These are phyloP conservation scores for Pseudevernia furfuracea DNA, from an alignment of 495 filamentous ascomycete species.

Conservation along the genomic window DNA sequence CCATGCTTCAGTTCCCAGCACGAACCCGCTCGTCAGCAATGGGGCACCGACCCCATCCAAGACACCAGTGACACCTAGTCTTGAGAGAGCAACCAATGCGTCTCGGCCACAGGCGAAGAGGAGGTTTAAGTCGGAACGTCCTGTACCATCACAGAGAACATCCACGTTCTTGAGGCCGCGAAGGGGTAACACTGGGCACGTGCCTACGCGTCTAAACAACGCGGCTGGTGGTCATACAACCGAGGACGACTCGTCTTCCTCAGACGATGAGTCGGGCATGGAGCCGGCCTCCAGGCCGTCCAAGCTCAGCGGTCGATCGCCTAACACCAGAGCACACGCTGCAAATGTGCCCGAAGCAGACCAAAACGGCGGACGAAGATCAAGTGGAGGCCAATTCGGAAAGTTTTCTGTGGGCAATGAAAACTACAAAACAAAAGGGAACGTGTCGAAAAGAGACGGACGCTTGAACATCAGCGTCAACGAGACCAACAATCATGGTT, in stretches of 20 bases:
- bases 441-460: slow-evolving; percentile 59
- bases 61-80: not conserved
- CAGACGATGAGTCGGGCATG: slow-evolving; percentile 16
- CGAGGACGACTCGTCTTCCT: slow-evolving; percentile 19
- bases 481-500: slow-evolving; percentile 56
- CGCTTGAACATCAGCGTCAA: slow-evolving; percentile 63
- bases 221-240: slow-evolving; percentile 13
- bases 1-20: slow-evolving; percentile 9
- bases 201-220: slow-evolving; percentile 21
- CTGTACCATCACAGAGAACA: slow-evolving; percentile 12
- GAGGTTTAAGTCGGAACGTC: slow-evolving; percentile 19
- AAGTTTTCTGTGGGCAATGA: slow-evolving; percentile 52
- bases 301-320: slow-evolving; percentile 14
- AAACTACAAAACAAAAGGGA: slow-evolving; percentile 56
- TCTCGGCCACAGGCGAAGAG: slow-evolving; percentile 13
- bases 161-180: slow-evolving; percentile 15
- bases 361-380: not conserved
- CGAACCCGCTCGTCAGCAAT: not conserved
- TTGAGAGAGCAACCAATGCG: not conserved
- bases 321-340: not conserved
- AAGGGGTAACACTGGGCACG: slow-evolving; percentile 19
- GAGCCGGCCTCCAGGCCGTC: slow-evolving; percentile 14
- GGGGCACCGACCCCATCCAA: not conserved
- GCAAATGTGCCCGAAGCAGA: not conserved
- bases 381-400: slow-evolving; percentile 14